phyloP scores from a whole-genome alignment of 2,329 filamentous ascomycete species.

The Trichoderma koningii region DNA sequence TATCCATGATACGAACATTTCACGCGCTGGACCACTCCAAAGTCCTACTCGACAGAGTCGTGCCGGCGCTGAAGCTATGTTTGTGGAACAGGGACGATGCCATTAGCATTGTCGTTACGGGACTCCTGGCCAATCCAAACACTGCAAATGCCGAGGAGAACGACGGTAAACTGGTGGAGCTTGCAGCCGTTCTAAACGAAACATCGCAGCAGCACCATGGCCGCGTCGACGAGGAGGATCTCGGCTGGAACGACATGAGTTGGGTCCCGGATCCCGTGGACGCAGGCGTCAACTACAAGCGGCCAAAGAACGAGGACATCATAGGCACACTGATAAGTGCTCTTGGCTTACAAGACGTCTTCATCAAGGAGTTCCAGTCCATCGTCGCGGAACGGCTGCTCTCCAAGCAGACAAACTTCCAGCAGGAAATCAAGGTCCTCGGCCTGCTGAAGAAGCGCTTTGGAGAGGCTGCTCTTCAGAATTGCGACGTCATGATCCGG shows the following conservation, averaged over 20 bases:
- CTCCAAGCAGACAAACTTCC: slow-evolving; percentile 66
- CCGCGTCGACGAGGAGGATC: slow-evolving; percentile 64
- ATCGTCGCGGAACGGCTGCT: slow-evolving; percentile 84
- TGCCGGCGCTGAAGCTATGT: slow-evolving; percentile 72
- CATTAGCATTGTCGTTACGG: slow-evolving; percentile 74
- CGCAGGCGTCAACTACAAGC: slow-evolving; percentile 87
- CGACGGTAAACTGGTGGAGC: slow-evolving; percentile 62
- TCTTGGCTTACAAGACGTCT: slow-evolving; percentile 85
- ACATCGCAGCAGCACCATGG: slow-evolving; percentile 56
- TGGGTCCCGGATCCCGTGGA: slow-evolving; percentile 95
- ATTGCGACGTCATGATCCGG: slow-evolving; percentile 95
- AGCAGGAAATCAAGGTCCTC: slow-evolving; percentile 79
- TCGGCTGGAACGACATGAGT: slow-evolving; percentile 89
- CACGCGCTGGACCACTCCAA: slow-evolving; percentile 75
- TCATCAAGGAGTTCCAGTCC: slow-evolving; percentile 90
- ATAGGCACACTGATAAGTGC: slow-evolving; percentile 87
- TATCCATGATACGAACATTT: slow-evolving; percentile 76
- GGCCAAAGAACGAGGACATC: slow-evolving; percentile 85
- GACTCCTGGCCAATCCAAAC: slow-evolving; percentile 64
- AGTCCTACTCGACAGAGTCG: slow-evolving; percentile 73
- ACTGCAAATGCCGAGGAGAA: slow-evolving; percentile 52
- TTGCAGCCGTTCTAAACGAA: slow-evolving; percentile 67
- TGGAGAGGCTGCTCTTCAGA: slow-evolving; percentile 81
- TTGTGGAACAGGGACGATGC: slow-evolving; percentile 76
- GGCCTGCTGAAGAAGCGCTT: slow-evolving; percentile 86